Evolutionary conservation across 768 basidiomycete species (phyloP).

Genomic region (Rossbeevera mucosa): DNA sequence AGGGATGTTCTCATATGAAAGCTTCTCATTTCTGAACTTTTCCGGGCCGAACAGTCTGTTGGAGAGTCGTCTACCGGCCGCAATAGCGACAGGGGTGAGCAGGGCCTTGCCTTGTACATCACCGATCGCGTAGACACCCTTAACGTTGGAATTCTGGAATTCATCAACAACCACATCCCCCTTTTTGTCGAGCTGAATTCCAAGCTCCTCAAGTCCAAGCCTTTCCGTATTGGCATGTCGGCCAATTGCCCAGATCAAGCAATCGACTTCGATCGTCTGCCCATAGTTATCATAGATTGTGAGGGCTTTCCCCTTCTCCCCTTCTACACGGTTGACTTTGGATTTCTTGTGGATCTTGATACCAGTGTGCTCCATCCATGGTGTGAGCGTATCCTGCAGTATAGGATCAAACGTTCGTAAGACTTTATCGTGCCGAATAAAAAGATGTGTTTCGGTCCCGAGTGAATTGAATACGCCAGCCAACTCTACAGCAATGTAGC

Average conservation of each 20-base stretch:
- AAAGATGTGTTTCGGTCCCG: slow-evolving; percentile 85
- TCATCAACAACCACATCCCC: slow-evolving; percentile 90
- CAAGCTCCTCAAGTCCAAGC: slow-evolving; percentile 73
- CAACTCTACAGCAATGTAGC: slow-evolving; percentile 97
- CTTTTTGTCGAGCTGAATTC: slow-evolving; percentile 68
- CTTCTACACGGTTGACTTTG: slow-evolving; percentile 72
- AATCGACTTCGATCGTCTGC: slow-evolving; percentile 78
- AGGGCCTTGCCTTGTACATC: slow-evolving; percentile 91
- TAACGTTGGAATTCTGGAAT: slow-evolving; percentile 76
- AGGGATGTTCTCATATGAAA: slow-evolving; percentile 86
- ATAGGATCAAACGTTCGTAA: slow-evolving; percentile 90
- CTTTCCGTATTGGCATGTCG: slow-evolving; percentile 74
- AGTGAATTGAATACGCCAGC: slow-evolving; percentile 91
- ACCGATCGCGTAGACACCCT: slow-evolving; percentile 76
- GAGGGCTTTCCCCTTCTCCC: slow-evolving; percentile 63
- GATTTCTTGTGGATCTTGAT: slow-evolving; percentile 79
- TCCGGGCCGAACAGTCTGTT: slow-evolving; percentile 89
- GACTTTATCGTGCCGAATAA: slow-evolving; percentile 88
- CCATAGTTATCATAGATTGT: slow-evolving; percentile 75
- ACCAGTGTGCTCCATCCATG: slow-evolving; percentile 95
- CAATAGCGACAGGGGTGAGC: slow-evolving; percentile 96
- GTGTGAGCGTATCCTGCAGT: slow-evolving; percentile 76
- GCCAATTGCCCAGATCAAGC: slow-evolving; percentile 92
- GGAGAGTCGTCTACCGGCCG: slow-evolving; percentile 83
- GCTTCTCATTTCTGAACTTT: slow-evolving; percentile 82